phyloP scores from a whole-genome alignment of 2,329 filamentous ascomycete genomes.

The Tetracladium maxilliforme region DNA sequence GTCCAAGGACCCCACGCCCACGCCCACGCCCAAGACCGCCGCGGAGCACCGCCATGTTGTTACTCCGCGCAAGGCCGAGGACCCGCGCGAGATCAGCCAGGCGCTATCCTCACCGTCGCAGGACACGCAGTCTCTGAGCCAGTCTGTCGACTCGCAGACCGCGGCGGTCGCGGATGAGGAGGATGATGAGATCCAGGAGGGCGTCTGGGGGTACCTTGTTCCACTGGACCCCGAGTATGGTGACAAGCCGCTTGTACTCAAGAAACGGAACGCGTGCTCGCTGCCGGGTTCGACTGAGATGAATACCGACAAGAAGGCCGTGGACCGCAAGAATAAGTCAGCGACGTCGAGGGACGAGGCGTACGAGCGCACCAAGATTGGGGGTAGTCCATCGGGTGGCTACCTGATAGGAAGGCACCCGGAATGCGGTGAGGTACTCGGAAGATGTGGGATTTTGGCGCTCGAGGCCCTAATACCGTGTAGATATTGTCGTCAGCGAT shows the following conservation, averaged over 20 bases:
- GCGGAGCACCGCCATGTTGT: no score
- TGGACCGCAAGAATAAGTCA: conserved; percentile 21
- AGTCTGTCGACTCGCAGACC: conserved; percentile 60
- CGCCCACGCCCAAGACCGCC: no score
- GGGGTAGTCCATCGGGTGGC: conserved; percentile 56
- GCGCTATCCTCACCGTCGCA: conserved; percentile 50
- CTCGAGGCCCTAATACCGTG: no score
- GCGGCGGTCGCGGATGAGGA: conserved; percentile 69
- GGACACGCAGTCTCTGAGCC: conserved; percentile 68
- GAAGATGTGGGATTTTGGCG: no score
- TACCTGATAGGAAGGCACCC: conserved; percentile 87
- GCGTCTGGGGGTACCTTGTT: conserved; percentile 91
- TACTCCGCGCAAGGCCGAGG: no score
- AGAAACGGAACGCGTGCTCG: conserved; percentile 58
- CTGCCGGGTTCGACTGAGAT: conserved; percentile 31
- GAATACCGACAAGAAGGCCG: conserved; percentile 19
- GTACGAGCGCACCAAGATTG: conserved; percentile 47
- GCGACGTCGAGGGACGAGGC: no score
- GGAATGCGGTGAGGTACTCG: no score
- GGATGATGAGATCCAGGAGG: conserved; percentile 65
- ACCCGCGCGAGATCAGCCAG: no score
- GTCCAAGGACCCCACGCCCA: no score
- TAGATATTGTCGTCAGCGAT: conserved; percentile 62
- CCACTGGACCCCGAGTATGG: conserved; percentile 61
- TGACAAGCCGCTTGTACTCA: conserved; percentile 59